These are phyloP conservation scores for Smittium culicis DNA, from an alignment of 371 early-diverging fungal genomes.

Conservation along the genomic window DNA sequence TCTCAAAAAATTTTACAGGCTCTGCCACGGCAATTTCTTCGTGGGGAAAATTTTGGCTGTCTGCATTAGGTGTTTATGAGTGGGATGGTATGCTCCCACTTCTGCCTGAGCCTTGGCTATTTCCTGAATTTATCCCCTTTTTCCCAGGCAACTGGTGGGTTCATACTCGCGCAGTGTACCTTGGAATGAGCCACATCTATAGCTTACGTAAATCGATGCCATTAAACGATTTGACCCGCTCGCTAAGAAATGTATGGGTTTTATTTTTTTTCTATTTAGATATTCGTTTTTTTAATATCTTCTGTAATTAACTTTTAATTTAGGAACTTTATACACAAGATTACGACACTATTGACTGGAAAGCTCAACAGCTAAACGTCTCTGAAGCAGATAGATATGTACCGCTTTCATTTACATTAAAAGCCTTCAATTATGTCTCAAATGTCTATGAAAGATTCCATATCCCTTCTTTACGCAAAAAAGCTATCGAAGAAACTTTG, in stretches of 20 bases:
- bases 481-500: constrained; percentile 58
- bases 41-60: constrained; percentile 97
- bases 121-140: constrained; percentile 68
- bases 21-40: constrained; percentile 75
- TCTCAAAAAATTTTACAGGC: constrained; percentile 1
- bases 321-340: constrained; percentile 70
- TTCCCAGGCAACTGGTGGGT: constrained; percentile 90
- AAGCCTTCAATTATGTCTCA: constrained; percentile 50
- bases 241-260: constrained; percentile 40
- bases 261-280: no score
- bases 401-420: constrained; percentile 66
- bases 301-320: no score
- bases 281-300: no score
- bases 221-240: constrained; percentile 51
- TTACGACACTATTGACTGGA: constrained; percentile 76
- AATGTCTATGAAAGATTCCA: constrained; percentile 50
- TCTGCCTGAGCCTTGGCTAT: constrained; percentile 83
- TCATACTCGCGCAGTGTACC: constrained; percentile 75
- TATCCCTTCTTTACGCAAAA: constrained; percentile 41
- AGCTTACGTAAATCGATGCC: constrained; percentile 41
- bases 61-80: constrained; percentile 78
- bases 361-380: constrained; percentile 63
- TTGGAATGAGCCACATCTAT: constrained; percentile 90
- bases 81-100: constrained; percentile 92
- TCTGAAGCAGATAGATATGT: constrained; percentile 67